A percentile compares a stretch with the other conserved stretches of the same genome.
Conservation (phyloP, 306 rosid genomes). For the Fragaria iinumae region DNA sequence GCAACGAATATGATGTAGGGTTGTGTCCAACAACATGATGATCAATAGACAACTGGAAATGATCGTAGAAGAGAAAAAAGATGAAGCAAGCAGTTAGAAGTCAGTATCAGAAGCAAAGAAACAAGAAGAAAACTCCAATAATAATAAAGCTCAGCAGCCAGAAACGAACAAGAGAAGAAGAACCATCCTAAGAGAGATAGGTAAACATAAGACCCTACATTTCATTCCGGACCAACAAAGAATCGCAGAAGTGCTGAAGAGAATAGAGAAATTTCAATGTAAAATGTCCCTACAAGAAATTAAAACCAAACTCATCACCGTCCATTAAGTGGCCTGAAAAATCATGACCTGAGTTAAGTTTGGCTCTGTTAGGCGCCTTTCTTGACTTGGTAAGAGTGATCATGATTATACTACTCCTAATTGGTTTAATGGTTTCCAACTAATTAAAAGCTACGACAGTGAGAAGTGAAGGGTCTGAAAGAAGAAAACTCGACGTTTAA, state of each 20-base stretch:
- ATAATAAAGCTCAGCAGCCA: constrained; percentile 20
- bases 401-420: constrained; percentile 1
- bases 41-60: constrained; percentile 16
- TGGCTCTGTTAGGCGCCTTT: constrained; percentile 41
- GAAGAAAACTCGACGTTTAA: background rate
- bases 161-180: constrained; percentile 22
- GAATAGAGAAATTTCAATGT: background rate
- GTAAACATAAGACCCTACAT: constrained; percentile 33
- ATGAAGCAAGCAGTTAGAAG: constrained; percentile 26
- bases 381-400: constrained; percentile 30
- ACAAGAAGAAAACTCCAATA: constrained; percentile 9
- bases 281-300: constrained; percentile 36
- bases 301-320: constrained; percentile 47
- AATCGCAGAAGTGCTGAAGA: constrained; percentile 1
- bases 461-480: background rate
- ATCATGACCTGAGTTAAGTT: constrained; percentile 20
- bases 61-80: background rate
- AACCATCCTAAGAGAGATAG: constrained; percentile 9
- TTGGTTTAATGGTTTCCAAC: constrained; percentile 32
- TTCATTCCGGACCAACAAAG: constrained; percentile 32
- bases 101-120: constrained; percentile 23
- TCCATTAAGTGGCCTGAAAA: constrained; percentile 35
- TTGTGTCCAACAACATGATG: background rate
- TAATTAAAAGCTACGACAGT: background rate
- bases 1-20: constrained; percentile 5